Base-by-base conservation (phyloP, 2,329 filamentous ascomycete species). In the Dothideomycetes sp. region DNA sequence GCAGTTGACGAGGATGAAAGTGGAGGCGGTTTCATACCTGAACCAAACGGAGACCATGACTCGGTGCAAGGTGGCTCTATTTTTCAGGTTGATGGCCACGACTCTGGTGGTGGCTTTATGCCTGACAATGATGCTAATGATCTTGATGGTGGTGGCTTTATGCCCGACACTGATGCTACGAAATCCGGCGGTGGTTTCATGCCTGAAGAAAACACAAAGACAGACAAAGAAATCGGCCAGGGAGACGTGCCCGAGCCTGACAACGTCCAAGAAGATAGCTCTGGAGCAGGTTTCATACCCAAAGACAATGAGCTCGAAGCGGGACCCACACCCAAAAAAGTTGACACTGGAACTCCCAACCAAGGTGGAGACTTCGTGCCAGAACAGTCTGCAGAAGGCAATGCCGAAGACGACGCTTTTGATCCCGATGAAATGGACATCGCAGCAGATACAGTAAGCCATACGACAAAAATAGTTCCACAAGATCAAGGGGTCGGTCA, bases 121-220 rank as follows among this genome's bases (percentile, higher is more conserved):
- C 18, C 17, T 31, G 51, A 45, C 4, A 41, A 50, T 11, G 46
- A 33, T 30, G 20, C 22, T 5, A 5, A 19, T 8, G 13, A 11
- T n/a, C n/a, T n/a, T n/a, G n/a, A n/a, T 56, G 23, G 24, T n/a
- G 31, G 31, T 17, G 28, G 29, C 4, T 23, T 31, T n/a, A 4
- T 40, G n/a, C 18, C 17, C 30, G 51, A 45, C 4, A 41, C 50
- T 11, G 46, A 33, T 30, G 12, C 10, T 29, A 5, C 12, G 3
- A 24, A 30, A 4, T 12, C 54, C 15, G 55, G 64, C 63, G 45
- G 51, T 29, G 53, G 48, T 10, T 54, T 53, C 41, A 31, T 53
- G n/a, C 43, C 45, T 19, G 43, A 49, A 24, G 45, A 51, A 9
- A 36, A 40, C 27, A 58, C 58, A 17, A 57, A 33, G 23, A 29